phyloP scores from a whole-genome alignment of 2,329 filamentous ascomycete genomes.

The Mycosphaerella sp. region DNA sequence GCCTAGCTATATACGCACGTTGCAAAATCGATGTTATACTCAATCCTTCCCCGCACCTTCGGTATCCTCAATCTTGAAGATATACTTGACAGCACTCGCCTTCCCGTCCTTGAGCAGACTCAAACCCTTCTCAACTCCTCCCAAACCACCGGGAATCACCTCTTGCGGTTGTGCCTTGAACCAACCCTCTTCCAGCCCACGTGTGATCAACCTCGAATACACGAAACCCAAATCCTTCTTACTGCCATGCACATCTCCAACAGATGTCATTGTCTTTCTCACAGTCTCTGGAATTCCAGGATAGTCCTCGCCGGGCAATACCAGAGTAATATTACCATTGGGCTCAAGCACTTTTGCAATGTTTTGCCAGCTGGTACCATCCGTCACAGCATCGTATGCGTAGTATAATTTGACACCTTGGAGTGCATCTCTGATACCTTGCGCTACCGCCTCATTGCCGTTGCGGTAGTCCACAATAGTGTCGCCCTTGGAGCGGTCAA shows the following conservation, averaged over 20 bases:
- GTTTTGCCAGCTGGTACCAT: slow-evolving; percentile 33
- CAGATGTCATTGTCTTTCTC: slow-evolving; percentile 35
- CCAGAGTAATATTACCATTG: slow-evolving; percentile 31
- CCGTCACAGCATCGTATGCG: slow-evolving; percentile 32
- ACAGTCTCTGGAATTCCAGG: slow-evolving; percentile 38
- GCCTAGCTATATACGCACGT: too few species aligned
- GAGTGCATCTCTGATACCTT: slow-evolving; percentile 30
- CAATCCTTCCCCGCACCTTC: slow-evolving; percentile 13
- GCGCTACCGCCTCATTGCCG: slow-evolving; percentile 29
- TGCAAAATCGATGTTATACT: background rate
- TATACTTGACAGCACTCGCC: slow-evolving; percentile 60
- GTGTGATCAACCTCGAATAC: slow-evolving; percentile 30
- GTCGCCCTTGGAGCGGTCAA: slow-evolving; percentile 52
- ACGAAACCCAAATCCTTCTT: slow-evolving; percentile 34
- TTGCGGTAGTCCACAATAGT: slow-evolving; percentile 54
- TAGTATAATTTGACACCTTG: slow-evolving; percentile 27
- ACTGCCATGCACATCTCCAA: slow-evolving; percentile 28
- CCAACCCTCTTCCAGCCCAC: slow-evolving; percentile 33
- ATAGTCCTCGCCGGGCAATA: slow-evolving; percentile 37
- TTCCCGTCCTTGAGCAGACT: slow-evolving; percentile 53
- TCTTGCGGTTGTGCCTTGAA: slow-evolving; percentile 39
- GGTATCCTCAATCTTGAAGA: slow-evolving; percentile 52
- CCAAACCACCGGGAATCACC: slow-evolving; percentile 50
- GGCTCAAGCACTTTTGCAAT: slow-evolving; percentile 37
- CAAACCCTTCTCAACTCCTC: slow-evolving; percentile 49